A percentile compares a stretch with the other conserved stretches of the same genome.
These are phyloP conservation scores for Ustilago nuda DNA, from an alignment of 1,284 basidiomycete species.

Conservation along the genomic window DNA sequence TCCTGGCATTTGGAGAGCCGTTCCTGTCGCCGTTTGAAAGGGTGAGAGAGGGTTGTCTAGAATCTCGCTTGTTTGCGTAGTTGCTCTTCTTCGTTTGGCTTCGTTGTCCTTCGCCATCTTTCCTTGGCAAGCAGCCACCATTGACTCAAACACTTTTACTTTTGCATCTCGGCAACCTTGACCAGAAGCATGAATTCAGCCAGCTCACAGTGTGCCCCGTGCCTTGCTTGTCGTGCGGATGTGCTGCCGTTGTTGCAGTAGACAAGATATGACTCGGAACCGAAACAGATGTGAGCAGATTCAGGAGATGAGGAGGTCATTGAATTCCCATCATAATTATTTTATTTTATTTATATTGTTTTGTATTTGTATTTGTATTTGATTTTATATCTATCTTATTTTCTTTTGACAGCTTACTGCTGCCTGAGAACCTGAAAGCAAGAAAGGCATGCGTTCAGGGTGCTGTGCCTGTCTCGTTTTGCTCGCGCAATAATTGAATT, in stretches of 20 bases:
- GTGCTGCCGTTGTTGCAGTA: not conserved
- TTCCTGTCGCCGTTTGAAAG: not conserved
- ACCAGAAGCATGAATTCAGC: not conserved
- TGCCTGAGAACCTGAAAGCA: not conserved
- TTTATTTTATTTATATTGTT: not conserved
- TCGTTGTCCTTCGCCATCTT: constrained; percentile 5
- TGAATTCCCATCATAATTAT: not conserved
- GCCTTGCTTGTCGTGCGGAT: not conserved
- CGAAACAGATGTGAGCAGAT: too few relatives aligned
- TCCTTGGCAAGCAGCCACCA: not conserved
- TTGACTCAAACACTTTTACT: not conserved
- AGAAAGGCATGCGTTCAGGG: not conserved
- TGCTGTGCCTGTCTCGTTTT: not conserved
- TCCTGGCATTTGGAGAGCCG: not conserved
- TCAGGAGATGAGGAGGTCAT: not conserved
- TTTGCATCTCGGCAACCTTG: not conserved
- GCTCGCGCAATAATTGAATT: not conserved
- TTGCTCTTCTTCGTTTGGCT: constrained; percentile 7
- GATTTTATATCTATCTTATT: not conserved
- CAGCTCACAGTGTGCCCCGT: not conserved
- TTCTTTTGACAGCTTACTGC: constrained; percentile 7
- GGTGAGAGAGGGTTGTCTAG: not conserved
- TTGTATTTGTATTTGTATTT: not conserved
- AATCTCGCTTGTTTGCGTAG: not conserved
- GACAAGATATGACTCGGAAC: not conserved